These are phyloP conservation scores for Trichoderma erinaceum DNA, from an alignment of 495 filamentous ascomycete genomes.

Conservation along the genomic window DNA sequence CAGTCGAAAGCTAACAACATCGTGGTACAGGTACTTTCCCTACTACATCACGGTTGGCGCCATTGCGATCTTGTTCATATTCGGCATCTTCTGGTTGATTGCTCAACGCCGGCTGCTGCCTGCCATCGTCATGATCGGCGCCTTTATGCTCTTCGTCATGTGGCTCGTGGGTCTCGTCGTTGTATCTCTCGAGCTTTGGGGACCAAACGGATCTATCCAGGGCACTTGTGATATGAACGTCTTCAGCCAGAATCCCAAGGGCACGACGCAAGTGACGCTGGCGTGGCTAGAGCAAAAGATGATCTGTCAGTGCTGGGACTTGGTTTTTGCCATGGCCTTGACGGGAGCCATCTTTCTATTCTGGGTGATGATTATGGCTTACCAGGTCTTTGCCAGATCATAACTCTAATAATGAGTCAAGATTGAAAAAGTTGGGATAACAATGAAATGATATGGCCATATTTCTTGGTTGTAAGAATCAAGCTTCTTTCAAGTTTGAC, in stretches of 20 bases:
- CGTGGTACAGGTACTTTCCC: constrained; percentile 73
- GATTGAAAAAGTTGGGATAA: neutral
- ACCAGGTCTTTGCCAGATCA: constrained; percentile 70
- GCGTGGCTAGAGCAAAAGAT: constrained; percentile 83
- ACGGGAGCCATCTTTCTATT: constrained; percentile 79
- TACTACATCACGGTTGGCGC: constrained; percentile 73
- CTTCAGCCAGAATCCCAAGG: constrained; percentile 45
- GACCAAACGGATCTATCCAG: constrained; percentile 65
- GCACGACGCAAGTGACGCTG: constrained; percentile 64
- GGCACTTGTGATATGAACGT: constrained; percentile 75
- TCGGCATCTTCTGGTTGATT: constrained; percentile 65
- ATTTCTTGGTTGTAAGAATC: neutral
- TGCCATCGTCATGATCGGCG: constrained; percentile 79
- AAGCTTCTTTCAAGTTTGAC: neutral
- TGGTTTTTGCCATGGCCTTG: constrained; percentile 62
- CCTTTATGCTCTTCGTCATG: constrained; percentile 90
- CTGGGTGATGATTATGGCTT: constrained; percentile 92
- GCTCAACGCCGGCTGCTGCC: constrained; percentile 76
- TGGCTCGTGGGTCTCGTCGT: constrained; percentile 92
- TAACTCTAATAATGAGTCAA: neutral
- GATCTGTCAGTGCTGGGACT: constrained; percentile 66
- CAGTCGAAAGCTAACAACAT: constrained; percentile 12
- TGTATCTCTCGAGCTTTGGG: constrained; percentile 82
- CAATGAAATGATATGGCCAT: neutral
- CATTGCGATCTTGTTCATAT: constrained; percentile 68